These are phyloP conservation scores for Miscanthus lutarioriparius DNA, from an alignment of 176 grass and related monocot genomes.

Conservation along the genomic window DNA sequence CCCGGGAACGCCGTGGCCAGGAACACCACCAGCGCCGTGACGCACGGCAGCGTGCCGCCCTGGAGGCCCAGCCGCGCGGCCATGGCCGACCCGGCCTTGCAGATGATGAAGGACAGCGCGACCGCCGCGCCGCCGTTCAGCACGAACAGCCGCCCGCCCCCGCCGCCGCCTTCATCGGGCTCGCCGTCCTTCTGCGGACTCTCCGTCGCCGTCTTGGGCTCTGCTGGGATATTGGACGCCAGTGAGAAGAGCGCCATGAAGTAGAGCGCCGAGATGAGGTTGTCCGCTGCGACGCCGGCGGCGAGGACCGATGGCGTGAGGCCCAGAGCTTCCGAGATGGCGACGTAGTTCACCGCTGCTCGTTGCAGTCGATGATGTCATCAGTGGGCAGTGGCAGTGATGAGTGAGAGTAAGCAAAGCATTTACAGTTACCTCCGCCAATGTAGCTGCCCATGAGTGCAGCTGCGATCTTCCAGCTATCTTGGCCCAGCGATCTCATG, in stretches of 20 bases:
- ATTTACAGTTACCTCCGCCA: slow-evolving; percentile 59
- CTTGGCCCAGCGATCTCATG: slow-evolving; percentile 82
- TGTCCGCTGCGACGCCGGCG: slow-evolving; percentile 85
- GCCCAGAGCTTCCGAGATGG: slow-evolving; percentile 63
- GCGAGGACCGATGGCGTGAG: slow-evolving; percentile 67
- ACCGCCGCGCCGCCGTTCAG: slow-evolving; percentile 64
- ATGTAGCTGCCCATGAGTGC: slow-evolving; percentile 97
- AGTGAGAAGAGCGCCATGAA: slow-evolving; percentile 79
- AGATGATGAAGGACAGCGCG: slow-evolving; percentile 74
- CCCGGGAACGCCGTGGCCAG: slow-evolving; percentile 79
- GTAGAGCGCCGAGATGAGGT: slow-evolving; percentile 82
- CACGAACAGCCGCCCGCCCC: slow-evolving; percentile 38
- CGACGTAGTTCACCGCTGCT: slow-evolving; percentile 84
- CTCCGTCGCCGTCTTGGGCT: slow-evolving; percentile 33
- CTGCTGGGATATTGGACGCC: slow-evolving; percentile 71
- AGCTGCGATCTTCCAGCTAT: slow-evolving; percentile 92
- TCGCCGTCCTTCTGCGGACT: neutral
- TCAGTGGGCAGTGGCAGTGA: neutral
- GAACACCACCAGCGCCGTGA: slow-evolving; percentile 66
- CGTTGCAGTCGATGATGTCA: neutral
- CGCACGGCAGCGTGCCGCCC: slow-evolving; percentile 66
- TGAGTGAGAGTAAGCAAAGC: neutral
- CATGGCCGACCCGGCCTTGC: slow-evolving; percentile 59
- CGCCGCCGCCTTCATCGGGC: neutral
- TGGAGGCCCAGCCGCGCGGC: slow-evolving; percentile 48